Evolutionary conservation across 2,329 filamentous ascomycete genomes (phyloP), one percentile per base, ranked within the genome.

Genomic region (Neonectria neomacrospora): DNA sequence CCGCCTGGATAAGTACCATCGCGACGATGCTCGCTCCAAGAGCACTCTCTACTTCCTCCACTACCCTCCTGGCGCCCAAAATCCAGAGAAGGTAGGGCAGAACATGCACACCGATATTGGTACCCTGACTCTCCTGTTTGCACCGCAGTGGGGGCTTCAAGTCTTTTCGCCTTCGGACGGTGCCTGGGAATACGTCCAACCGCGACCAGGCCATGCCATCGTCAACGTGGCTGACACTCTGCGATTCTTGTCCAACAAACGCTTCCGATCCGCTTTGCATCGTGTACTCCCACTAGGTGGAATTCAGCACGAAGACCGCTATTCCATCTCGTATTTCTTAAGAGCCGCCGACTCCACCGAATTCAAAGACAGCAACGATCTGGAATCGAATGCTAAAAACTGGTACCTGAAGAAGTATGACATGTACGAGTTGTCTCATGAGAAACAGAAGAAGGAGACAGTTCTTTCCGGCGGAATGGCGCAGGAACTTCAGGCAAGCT

Each of bases 91-190:
- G 34, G 65, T 67, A 2, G 64, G 64, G 0, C 64, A 67, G 18
- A 66, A 63, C 30, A 66, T 66, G 54, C 63, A 66, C 12, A 66
- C 64, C 3, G 63, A 66, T 18, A 63, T 66, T 8, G 63, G 63
- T 2, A 52, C 52, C 0, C 58, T 66, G 1, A 63, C 64, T 0
- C 22, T 66, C 9, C 48, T 66, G 5, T 55, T 47, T 9, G 58
- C 64, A 2, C 54, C 63, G 5, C 63, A 66, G 16, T 66, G 63
- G 63, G 63, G 63, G 7, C 54, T 66, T 2, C 41, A 44, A 18
- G 41, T 44, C 18, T 23, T 44, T 12, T 22, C 18, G 5, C 41
- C 41, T 22, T 14, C 18, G 4, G 41, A 44, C 18, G 11, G 20
- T 14, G 10, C 18, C 3, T 44, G 41, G 41, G 18, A 44, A 14